Conservation (phyloP, 2,329 filamentous ascomycete species). For the Pseudogymnoascus verrucosus region DNA sequence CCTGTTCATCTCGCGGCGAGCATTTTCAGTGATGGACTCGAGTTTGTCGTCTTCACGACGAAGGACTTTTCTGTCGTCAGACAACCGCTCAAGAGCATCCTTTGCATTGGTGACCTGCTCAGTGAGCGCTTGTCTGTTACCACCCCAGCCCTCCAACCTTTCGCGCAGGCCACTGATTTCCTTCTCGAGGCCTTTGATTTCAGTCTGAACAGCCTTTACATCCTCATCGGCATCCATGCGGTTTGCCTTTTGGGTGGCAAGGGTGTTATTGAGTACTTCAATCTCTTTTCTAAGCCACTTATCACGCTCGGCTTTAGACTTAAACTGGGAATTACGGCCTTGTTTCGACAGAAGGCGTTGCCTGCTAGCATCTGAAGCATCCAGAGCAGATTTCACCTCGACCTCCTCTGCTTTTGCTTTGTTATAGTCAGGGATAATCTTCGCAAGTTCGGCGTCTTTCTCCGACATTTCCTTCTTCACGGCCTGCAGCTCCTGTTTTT, state of each 20-base stretch:
- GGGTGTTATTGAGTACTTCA: slow-evolving; percentile 64
- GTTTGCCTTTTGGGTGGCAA: slow-evolving; percentile 76
- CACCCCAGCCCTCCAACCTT: slow-evolving; percentile 70
- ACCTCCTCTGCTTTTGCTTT: slow-evolving; percentile 66
- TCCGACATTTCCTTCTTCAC: slow-evolving; percentile 66
- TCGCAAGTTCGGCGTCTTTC: slow-evolving; percentile 68
- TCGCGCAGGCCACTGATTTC: slow-evolving; percentile 64
- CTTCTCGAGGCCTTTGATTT: slow-evolving; percentile 64
- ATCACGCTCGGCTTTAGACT: slow-evolving; percentile 81
- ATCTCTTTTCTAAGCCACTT: slow-evolving; percentile 74
- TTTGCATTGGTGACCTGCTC: slow-evolving; percentile 70
- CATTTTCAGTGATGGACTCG: slow-evolving; percentile 66
- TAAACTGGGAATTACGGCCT: slow-evolving; percentile 78
- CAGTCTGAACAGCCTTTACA: slow-evolving; percentile 59
- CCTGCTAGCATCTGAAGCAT: slow-evolving; percentile 65
- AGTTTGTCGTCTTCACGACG: slow-evolving; percentile 86
- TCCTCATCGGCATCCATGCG: slow-evolving; percentile 79
- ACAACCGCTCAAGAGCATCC: slow-evolving; percentile 68
- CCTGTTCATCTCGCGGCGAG: slow-evolving; percentile 66
- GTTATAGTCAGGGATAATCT: slow-evolving; percentile 70
- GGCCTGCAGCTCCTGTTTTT: slow-evolving; percentile 62
- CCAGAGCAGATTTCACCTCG: slow-evolving; percentile 61
- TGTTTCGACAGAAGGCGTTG: slow-evolving; percentile 87
- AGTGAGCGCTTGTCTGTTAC: slow-evolving; percentile 62
- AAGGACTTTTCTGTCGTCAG: slow-evolving; percentile 80